Percentiles rank a stretch among this genome's conserved stretches.
phyloP scores from a whole-genome alignment of 495 filamentous ascomycete species.

The Penicillium malachiteum region DNA sequence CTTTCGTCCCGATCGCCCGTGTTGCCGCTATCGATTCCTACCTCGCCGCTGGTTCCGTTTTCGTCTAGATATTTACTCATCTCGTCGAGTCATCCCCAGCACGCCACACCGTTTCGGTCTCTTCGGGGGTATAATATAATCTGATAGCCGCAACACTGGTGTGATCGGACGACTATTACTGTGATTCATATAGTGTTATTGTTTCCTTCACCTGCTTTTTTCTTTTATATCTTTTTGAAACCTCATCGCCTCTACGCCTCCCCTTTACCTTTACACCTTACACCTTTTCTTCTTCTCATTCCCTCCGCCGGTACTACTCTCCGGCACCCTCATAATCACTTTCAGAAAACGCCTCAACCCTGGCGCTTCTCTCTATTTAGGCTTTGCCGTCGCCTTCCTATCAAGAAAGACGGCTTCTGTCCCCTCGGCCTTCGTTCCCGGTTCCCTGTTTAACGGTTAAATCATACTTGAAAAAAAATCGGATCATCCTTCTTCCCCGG shows the following conservation, averaged over 20 bases:
- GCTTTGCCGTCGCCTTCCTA: conserved; percentile 49
- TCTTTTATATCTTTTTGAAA: background rate
- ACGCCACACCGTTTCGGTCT: conserved; percentile 1
- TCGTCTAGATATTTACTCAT: conserved; percentile 15
- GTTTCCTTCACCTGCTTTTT: conserved; percentile 4
- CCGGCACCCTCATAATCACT: background rate
- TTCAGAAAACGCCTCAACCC: conserved; percentile 12
- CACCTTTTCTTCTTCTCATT: background rate
- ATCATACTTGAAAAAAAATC: conserved; percentile 33
- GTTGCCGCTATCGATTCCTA: conserved; percentile 22
- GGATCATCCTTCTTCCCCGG: conserved; percentile 25
- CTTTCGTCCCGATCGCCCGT: conserved; percentile 27
- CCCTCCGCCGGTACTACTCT: conserved; percentile 6
- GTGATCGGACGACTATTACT: conserved; percentile 22
- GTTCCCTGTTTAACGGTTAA: conserved; percentile 47
- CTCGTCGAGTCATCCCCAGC: conserved; percentile 6
- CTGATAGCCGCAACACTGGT: conserved; percentile 25
- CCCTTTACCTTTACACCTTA: background rate
- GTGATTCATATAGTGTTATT: background rate
- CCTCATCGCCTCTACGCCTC: conserved; percentile 4
- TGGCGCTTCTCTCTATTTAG: conserved; percentile 37
- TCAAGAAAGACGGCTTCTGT: conserved; percentile 45
- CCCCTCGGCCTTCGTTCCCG: conserved; percentile 48
- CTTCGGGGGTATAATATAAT: conserved; percentile 8
- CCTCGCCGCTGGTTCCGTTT: conserved; percentile 22